A percentile compares a stretch with the other conserved stretches of the same genome.
These are phyloP conservation scores for Plicaturopsis crispa DNA, from an alignment of 768 basidiomycete species.

Conservation along the genomic window DNA sequence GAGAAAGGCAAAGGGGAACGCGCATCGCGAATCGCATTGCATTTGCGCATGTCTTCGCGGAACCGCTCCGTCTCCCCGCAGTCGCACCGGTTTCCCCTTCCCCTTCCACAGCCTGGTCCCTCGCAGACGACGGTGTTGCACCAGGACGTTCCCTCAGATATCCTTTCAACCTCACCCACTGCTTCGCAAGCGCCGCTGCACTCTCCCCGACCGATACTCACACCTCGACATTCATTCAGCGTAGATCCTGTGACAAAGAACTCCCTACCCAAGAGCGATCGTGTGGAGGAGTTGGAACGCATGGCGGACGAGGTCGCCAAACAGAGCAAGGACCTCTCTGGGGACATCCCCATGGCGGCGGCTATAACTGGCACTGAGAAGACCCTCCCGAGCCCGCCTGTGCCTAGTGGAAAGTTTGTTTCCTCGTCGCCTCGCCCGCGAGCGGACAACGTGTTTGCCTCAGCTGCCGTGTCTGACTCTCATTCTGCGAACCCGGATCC, in stretches of 20 bases:
- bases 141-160: too few relatives aligned
- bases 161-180: too few relatives aligned
- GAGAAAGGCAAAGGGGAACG: conserved; percentile 58
- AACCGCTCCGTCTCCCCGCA: conserved; percentile 56
- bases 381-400: conserved; percentile 54
- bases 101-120: conserved; percentile 7
- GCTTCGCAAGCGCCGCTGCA: conserved; percentile 14
- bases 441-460: conserved; percentile 24
- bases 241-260: conserved; percentile 16
- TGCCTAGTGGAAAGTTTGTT: conserved; percentile 28
- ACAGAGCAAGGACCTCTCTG: conserved; percentile 18
- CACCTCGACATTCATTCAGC: conserved; percentile 32
- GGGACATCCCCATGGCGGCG: conserved; percentile 14
- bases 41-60: conserved; percentile 49
- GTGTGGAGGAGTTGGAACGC: conserved; percentile 65
- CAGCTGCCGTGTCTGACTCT: conserved; percentile 5
- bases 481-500: conserved; percentile 2
- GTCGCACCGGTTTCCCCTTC: conserved; percentile 45
- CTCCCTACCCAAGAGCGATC: conserved; percentile 39
- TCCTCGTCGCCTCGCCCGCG: conserved; percentile 11
- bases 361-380: conserved; percentile 35
- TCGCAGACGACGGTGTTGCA: too few relatives aligned
- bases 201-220: conserved; percentile 42
- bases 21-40: conserved; percentile 50
- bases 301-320: conserved; percentile 56